Percentiles rank a stretch among this genome's conserved stretches.
These are phyloP conservation scores for Magnolia changhungtana DNA, from an alignment of 164 flowering plant genomes.

Conservation along the genomic window DNA sequence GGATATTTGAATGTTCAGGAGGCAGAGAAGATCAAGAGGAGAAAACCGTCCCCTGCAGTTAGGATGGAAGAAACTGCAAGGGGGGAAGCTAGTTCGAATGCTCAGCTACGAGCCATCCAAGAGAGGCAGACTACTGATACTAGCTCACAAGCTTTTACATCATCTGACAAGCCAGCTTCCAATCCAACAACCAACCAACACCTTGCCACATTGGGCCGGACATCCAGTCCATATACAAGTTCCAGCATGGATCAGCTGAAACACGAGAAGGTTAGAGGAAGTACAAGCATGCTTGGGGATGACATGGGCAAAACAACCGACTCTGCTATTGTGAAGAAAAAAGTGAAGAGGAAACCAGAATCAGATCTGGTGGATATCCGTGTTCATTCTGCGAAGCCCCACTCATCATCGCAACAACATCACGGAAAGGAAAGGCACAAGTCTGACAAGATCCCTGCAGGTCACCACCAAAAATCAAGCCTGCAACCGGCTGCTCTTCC, in stretches of 20 bases:
- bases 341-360: constrained; percentile 18
- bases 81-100: constrained; percentile 14
- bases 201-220: not conserved
- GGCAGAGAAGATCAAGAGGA: constrained; percentile 21
- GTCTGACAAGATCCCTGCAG: constrained; percentile 2
- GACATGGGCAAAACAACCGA: constrained; percentile 10
- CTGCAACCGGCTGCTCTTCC: constrained; percentile 1
- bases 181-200: constrained; percentile 3
- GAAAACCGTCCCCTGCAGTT: constrained; percentile 7
- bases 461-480: not conserved
- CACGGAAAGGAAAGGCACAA: constrained; percentile 4
- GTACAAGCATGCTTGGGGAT: constrained; percentile 6
- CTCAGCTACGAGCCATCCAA: constrained; percentile 14
- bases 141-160: constrained; percentile 1
- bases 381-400: constrained; percentile 1
- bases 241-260: constrained; percentile 7
- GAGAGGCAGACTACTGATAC: constrained; percentile 9
- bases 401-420: constrained; percentile 2
- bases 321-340: constrained; percentile 12
- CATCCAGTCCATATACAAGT: not conserved
- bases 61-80: constrained; percentile 16
- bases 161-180: constrained; percentile 11
- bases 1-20: constrained; percentile 7
- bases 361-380: constrained; percentile 5
- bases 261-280: constrained; percentile 13